Evolutionary conservation across 805 yeast species (phyloP).

Genomic region (Suhomyces faveliae): DNA sequence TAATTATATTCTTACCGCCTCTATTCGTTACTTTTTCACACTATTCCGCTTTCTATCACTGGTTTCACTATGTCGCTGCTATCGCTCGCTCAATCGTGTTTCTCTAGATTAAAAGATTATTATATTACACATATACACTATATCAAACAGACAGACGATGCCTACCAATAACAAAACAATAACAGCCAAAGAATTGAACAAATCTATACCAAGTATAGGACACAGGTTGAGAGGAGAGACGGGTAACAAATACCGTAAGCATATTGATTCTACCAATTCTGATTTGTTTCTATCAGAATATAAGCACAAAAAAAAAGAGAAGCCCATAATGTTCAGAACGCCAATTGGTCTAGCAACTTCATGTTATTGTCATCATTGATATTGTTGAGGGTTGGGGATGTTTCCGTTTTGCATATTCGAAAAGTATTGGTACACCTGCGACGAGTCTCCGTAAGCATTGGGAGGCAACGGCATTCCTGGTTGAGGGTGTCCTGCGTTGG

Average conservation of each 20-base stretch:
- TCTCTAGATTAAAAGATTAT: neutral
- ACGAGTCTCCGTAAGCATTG: constrained; percentile 50
- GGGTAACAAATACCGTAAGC: neutral
- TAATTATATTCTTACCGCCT: too few species aligned
- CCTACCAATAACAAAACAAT: constrained; percentile 3
- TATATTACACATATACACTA: constrained; percentile 5
- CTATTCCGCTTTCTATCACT: too few species aligned
- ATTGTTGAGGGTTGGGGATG: constrained; percentile 52
- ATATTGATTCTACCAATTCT: neutral
- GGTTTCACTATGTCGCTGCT: too few species aligned
- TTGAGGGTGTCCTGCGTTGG: constrained; percentile 39
- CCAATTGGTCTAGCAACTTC: neutral
- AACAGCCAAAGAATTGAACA: constrained; percentile 3
- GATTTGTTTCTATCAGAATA: too few species aligned
- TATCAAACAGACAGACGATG: neutral
- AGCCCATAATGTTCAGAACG: neutral
- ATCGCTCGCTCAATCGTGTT: neutral
- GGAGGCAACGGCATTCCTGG: constrained; percentile 43
- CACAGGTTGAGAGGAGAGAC: neutral
- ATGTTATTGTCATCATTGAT: constrained; percentile 35
- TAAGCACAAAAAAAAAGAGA: neutral
- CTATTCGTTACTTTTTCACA: too few species aligned
- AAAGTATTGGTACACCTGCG: constrained; percentile 59
- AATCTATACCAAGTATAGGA: constrained; percentile 1
- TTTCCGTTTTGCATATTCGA: constrained; percentile 52